Conservation (phyloP, 106 monocot genomes). For the Xerophyta viscosa region DNA sequence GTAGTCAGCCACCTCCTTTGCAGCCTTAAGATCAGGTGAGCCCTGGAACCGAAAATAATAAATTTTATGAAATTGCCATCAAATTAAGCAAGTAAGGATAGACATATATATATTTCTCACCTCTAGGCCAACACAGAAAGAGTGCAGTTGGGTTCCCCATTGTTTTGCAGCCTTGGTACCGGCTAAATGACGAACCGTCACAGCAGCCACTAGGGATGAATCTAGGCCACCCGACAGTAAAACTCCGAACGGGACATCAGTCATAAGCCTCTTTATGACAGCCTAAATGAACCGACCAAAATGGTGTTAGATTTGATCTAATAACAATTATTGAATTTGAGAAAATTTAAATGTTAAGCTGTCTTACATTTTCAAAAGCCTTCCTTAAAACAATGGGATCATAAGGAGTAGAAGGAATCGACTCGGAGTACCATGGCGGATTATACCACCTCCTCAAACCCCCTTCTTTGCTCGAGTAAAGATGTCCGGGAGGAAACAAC, state of each 20-base stretch:
- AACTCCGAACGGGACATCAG: slow-evolving; percentile 65
- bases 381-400: slow-evolving; percentile 45
- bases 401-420: slow-evolving; percentile 28
- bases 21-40: slow-evolving; percentile 59
- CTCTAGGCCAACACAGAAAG: slow-evolving; percentile 54
- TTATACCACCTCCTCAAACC: slow-evolving; percentile 42
- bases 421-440: slow-evolving; percentile 27
- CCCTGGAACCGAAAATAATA: too few species aligned
- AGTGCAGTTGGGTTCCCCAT: slow-evolving; percentile 57
- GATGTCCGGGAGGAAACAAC: slow-evolving; percentile 41
- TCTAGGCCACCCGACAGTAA: slow-evolving; percentile 62
- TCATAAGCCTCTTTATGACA: slow-evolving; percentile 65
- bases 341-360: not conserved
- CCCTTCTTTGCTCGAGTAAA: slow-evolving; percentile 39
- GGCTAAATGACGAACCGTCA: slow-evolving; percentile 47
- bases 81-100: too few species aligned
- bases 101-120: too few species aligned
- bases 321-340: too few species aligned
- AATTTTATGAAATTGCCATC: too few species aligned
- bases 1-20: slow-evolving; percentile 47
- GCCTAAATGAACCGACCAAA: slow-evolving; percentile 17
- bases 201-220: slow-evolving; percentile 55
- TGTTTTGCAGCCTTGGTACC: slow-evolving; percentile 47
- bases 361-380: slow-evolving; percentile 53
- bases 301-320: not conserved